Evolutionary conservation across 768 basidiomycete genomes (phyloP), one percentile per base, ranked within the genome.

Genomic region (Gloeopeniophorella convolvens): DNA sequence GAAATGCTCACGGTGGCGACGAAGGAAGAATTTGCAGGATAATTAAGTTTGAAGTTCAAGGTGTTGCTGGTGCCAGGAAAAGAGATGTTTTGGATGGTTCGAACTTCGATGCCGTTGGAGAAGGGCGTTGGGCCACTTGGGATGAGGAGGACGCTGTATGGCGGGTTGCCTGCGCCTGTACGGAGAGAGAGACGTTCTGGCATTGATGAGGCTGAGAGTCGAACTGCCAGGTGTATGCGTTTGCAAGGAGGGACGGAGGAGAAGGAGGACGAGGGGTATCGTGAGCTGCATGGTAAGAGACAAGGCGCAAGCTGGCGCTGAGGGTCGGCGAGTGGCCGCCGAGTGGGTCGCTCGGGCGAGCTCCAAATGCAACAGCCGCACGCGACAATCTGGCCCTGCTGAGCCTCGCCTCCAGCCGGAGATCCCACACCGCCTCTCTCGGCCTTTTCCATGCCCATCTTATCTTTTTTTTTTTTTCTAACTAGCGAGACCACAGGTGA

Each of bases 21-120:
- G 46, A 90, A 82, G 59, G 85, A 81, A 3, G 85, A 84, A 60
- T 78, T 72, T 41, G 66, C 71, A 0, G 87, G 87, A 61, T 75
- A 89, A 24, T 72, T 74, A 45, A 88, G 72, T 60, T 75, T 65
- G 63, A 89, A 83, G 31, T 63, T 70, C 24, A 78, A 58, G 20
- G 70, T 67, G 2, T 62, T 68, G 16, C 67, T 48, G 5, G 65
- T 59, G 23, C 65, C 73, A 16, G 67, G 51, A 60, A 89, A 88
- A 4, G 73, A 63, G 11, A 78, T 63, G 58, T 76, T 75, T 42
- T 80, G 62, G 40, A 87, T 81, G 34, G 61, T 75, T 24, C 87
- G 73, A 20, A 73, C 81, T 63, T 91, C 88, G 27, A 76, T 66
- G 51, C 75, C 78, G 54, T 80, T 79, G 3, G 75, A 45, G 11